phyloP scores from a whole-genome alignment of 2,329 filamentous ascomycete species.

The Fusarium kyushuense region DNA sequence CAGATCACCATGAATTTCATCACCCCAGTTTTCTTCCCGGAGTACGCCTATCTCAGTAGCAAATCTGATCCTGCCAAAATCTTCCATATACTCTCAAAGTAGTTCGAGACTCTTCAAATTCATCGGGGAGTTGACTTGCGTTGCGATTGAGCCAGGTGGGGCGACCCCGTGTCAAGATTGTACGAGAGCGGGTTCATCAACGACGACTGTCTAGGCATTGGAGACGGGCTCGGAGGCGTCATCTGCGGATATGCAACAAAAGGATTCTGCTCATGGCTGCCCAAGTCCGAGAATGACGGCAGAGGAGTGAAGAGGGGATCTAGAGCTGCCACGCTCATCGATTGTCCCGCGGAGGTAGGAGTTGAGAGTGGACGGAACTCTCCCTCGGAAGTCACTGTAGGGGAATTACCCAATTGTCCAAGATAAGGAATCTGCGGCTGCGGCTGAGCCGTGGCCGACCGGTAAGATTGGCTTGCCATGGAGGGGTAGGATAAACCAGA shows the following conservation, averaged over 20 bases:
- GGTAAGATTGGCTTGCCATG: neutral
- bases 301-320: constrained; percentile 5
- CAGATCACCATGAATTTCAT: neutral
- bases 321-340: neutral
- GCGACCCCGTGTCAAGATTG: neutral
- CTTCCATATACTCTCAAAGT: neutral
- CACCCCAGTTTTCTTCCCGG: neutral
- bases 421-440: constrained; percentile 2
- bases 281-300: neutral
- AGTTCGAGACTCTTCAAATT: neutral
- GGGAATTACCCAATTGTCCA: neutral
- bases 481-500: neutral
- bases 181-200: neutral
- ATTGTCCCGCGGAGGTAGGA: neutral
- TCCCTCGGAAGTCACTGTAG: neutral
- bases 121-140: neutral
- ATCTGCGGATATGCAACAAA: constrained; percentile 3
- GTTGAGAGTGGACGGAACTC: neutral
- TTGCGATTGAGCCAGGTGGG: neutral
- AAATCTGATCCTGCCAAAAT: constrained; percentile 10
- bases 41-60: neutral
- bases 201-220: constrained; percentile 26
- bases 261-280: neutral
- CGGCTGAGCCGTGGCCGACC: neutral
- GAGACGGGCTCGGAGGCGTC: constrained; percentile 42